Evolutionary conservation across 768 basidiomycete species (phyloP).

Genomic region (Lentinula lateritia): DNA sequence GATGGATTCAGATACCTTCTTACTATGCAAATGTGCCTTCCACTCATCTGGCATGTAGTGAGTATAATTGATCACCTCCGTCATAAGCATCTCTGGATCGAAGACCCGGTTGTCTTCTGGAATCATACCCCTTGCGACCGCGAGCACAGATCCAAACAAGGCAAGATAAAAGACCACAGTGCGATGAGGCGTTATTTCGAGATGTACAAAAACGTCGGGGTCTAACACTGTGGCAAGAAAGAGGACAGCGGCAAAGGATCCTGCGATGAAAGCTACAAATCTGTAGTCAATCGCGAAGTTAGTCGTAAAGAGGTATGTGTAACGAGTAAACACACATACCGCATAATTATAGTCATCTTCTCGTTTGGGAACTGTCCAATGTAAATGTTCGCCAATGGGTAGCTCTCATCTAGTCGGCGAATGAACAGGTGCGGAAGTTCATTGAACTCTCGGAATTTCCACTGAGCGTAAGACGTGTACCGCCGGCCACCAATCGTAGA

Average conservation of each 20-base stretch:
- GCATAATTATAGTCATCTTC: conserved; percentile 82
- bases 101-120: conserved; percentile 92
- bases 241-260: conserved; percentile 95
- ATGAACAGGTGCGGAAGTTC: conserved; percentile 92
- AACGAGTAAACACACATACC: conserved; percentile 45
- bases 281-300: conserved; percentile 30
- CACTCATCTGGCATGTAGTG: conserved; percentile 96
- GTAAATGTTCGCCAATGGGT: conserved; percentile 88
- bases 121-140: conserved; percentile 90
- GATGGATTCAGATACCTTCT: conserved; percentile 49
- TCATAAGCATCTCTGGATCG: conserved; percentile 90
- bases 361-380: conserved; percentile 98
- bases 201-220: conserved; percentile 88
- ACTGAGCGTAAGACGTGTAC: conserved; percentile 92
- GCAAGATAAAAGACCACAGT: conserved; percentile 92
- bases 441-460: conserved; percentile 99
- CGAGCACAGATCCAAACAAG: conserved; percentile 83
- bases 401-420: conserved; percentile 80
- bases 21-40: conserved; percentile 85
- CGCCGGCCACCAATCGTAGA: conserved; percentile 88
- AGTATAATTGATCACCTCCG: conserved; percentile 87
- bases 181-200: conserved; percentile 91
- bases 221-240: conserved; percentile 89
- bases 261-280: conserved; percentile 93
- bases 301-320: neutral